These are phyloP conservation scores for Exophiala spinifera DNA, from an alignment of 2,329 filamentous ascomycete species.

Conservation along the genomic window DNA sequence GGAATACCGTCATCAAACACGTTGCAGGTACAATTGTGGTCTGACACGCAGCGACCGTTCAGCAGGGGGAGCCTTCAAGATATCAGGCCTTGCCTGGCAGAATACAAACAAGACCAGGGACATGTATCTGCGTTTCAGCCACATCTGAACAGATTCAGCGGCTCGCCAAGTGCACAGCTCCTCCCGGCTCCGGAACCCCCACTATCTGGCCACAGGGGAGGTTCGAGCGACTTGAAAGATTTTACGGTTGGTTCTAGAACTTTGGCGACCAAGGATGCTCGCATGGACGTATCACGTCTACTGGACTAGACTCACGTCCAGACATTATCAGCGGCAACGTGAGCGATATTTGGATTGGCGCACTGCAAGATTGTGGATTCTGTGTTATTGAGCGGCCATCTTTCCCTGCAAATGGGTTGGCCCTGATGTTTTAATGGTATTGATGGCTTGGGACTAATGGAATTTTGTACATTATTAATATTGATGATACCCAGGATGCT, in stretches of 20 bases:
- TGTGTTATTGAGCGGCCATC: too few relatives aligned
- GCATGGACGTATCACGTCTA: constrained; percentile 22
- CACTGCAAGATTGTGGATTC: too few relatives aligned
- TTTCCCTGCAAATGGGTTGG: too few relatives aligned
- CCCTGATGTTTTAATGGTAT: too few relatives aligned
- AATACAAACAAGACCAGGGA: background rate
- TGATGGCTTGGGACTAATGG: too few relatives aligned
- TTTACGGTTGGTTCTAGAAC: background rate
- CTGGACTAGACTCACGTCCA: constrained; percentile 10
- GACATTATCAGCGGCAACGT: too few relatives aligned
- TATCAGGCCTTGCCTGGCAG: background rate
- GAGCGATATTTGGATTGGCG: too few relatives aligned
- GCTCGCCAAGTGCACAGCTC: background rate
- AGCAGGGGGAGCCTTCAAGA: constrained; percentile 1
- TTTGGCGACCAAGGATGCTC: constrained; percentile 12
- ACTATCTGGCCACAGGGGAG: background rate
- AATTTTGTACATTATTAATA: too few relatives aligned
- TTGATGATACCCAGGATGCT: too few relatives aligned
- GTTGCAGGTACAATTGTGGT: constrained; percentile 12
- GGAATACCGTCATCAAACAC: constrained; percentile 41
- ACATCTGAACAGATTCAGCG: background rate
- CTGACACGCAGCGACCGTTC: constrained; percentile 4
- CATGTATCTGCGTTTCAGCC: background rate
- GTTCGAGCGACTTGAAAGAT: background rate
- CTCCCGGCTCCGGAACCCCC: background rate